Evolutionary conservation across 1,284 basidiomycete genomes (phyloP), one percentile per base, ranked within the genome.

Genomic region (Naganishia cerealis): DNA sequence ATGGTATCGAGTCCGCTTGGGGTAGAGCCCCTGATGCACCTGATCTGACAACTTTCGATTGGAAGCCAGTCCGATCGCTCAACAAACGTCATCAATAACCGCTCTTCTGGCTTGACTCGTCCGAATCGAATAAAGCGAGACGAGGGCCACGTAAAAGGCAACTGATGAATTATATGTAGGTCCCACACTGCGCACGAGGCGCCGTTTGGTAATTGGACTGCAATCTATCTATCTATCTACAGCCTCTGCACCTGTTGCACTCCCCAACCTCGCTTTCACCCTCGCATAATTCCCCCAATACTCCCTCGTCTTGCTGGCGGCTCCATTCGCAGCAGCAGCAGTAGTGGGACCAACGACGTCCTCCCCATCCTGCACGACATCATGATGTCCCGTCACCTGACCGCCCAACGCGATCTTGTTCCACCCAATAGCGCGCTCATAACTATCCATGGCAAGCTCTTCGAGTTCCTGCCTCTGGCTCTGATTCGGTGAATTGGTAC

Each of bases 371-470:
- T 33, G 29, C 15, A 56, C 52, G n/a, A 69, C 54, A 56, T 69
- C 55, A 39, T 66, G 39, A 16, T 57, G 50, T 26, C 67, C 62
- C 29, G 57, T 63, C 5, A 63, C 67, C 83, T 74, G 89, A 86
- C 90, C 90, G 89, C 21, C 89, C 88, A 65, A 87, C 84, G 71
- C 88, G 84, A 68, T 90, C 77, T 59, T 90, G 75, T 70, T 74
- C 85, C 70, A 82, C 81, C 80, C 89, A 70, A 88, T 81, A 10
- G 87, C 87, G 12, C 86, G 83, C 72, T 87, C 85, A 68, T 86
- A 88, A 73, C 83, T 85, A 67, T 85, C 82, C 15, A 84, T 74
- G 15, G 86, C 85, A 46, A 76, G 75, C 39, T 83, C 79, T 58
- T 80, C 75, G 15, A 77, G 71, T 52, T 78, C 79, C 81, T 83